Conservation (phyloP, 805 yeast species). For the Metschnikowia gelsemii region DNA sequence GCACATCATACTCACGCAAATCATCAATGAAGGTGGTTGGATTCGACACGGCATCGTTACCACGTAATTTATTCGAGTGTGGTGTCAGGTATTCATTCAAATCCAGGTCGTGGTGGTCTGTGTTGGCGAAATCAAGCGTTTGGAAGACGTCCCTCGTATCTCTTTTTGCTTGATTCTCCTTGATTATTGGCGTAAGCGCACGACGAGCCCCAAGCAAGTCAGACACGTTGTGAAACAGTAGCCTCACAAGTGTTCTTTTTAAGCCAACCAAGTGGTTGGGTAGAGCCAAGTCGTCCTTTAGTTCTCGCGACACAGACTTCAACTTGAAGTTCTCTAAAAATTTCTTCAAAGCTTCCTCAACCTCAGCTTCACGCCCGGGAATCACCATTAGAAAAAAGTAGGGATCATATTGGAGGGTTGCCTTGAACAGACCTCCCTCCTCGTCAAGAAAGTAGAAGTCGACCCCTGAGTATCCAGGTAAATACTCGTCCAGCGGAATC, state of each 20-base stretch:
- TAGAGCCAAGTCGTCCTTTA: conserved; percentile 75
- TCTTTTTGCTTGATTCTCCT: conserved; percentile 59
- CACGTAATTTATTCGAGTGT: conserved; percentile 7
- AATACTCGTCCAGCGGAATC: conserved; percentile 54
- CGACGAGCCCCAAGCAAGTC: conserved; percentile 78
- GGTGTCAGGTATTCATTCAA: conserved; percentile 8
- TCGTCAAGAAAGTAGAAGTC: conserved; percentile 93
- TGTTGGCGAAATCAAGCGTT: conserved; percentile 46
- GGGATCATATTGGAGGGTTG: conserved; percentile 80
- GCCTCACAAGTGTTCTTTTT: conserved; percentile 58
- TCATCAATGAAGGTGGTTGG: conserved; percentile 72
- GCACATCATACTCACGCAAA: conserved; percentile 92
- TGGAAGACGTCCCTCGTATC: conserved; percentile 69
- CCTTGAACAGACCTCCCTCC: conserved; percentile 94
- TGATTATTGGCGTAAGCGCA: conserved; percentile 63
- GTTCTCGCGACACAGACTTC: conserved; percentile 53
- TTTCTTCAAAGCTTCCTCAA: conserved; percentile 79
- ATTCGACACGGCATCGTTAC: conserved; percentile 33
- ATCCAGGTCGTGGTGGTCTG: conserved; percentile 17
- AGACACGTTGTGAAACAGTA: conserved; percentile 70
- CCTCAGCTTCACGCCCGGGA: conserved; percentile 64
- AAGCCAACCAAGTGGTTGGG: conserved; percentile 88
- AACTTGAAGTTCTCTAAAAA: conserved; percentile 57
- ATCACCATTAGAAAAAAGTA: conserved; percentile 73
- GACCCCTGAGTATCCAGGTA: conserved; percentile 81